phyloP scores from a whole-genome alignment of 805 yeast species.

The Naumovozyma baii region DNA sequence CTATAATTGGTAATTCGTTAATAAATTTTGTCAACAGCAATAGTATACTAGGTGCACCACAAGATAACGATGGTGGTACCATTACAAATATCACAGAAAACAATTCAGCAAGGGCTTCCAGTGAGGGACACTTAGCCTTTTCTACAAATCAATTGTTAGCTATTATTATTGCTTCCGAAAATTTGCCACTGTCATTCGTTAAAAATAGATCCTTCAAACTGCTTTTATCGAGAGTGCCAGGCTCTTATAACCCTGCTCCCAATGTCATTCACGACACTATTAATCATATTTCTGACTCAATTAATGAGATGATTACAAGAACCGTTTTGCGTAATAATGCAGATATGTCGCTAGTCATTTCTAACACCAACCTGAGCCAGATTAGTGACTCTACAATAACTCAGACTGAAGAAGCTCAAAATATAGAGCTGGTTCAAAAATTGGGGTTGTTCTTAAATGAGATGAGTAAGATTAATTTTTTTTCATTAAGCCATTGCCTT shows the following conservation, averaged over 20 bases:
- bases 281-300: conserved; percentile 3
- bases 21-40: neutral
- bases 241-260: conserved; percentile 2
- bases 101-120: neutral
- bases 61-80: neutral
- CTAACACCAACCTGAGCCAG: neutral
- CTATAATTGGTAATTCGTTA: neutral
- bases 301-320: conserved; percentile 9
- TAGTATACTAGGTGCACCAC: neutral
- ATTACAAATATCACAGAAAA: neutral
- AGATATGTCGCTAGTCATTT: conserved; percentile 8
- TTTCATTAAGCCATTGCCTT: conserved; percentile 1
- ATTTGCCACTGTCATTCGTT: conserved; percentile 9
- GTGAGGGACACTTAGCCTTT: conserved; percentile 4
- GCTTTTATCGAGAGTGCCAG: conserved; percentile 5
- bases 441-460: conserved; percentile 6
- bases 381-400: neutral
- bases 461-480: conserved; percentile 1
- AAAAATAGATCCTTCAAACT: conserved; percentile 7
- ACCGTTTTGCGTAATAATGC: conserved; percentile 8
- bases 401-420: neutral
- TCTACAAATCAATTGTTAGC: conserved; percentile 10
- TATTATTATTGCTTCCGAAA: conserved; percentile 14
- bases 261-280: conserved; percentile 2
- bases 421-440: conserved; percentile 5